Evolutionary conservation across 2,329 filamentous ascomycete genomes (phyloP).

Genomic region (Trichoderma sp.): DNA sequence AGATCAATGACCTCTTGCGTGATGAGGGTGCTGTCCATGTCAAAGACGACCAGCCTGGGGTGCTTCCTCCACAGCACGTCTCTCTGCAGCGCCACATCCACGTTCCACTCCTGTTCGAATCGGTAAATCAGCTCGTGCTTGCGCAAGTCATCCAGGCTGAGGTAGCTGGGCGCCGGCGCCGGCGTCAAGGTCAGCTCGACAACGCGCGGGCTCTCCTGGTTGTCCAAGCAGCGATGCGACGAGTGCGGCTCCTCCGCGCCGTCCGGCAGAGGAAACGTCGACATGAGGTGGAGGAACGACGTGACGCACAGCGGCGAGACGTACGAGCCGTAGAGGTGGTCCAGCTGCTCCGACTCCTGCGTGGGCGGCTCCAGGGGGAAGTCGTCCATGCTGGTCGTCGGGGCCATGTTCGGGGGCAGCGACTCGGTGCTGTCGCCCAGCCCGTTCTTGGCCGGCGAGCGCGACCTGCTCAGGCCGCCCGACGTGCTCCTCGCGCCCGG

Average conservation of each 20-base stretch:
- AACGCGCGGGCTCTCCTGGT: constrained; percentile 61
- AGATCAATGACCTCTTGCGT: constrained; percentile 98
- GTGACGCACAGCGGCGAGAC: constrained; percentile 68
- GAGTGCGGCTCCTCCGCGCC: constrained; percentile 59
- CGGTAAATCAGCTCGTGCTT: constrained; percentile 81
- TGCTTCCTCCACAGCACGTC: constrained; percentile 76
- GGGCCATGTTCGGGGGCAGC: constrained; percentile 59
- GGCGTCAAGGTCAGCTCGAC: constrained; percentile 69
- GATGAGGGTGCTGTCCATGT: constrained; percentile 98
- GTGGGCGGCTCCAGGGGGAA: constrained; percentile 64
- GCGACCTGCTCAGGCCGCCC: constrained; percentile 30
- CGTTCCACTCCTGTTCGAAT: constrained; percentile 87
- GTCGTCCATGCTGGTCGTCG: constrained; percentile 60
- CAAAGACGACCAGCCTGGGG: constrained; percentile 89
- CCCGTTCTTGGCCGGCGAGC: constrained; percentile 37
- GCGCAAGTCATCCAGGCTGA: constrained; percentile 70
- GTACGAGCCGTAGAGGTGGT: constrained; percentile 68
- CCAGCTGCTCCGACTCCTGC: constrained; percentile 59
- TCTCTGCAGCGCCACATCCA: constrained; percentile 77
- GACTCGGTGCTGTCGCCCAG: constrained; percentile 42
- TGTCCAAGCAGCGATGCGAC: constrained; percentile 68
- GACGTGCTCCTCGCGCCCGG: constrained; percentile 38
- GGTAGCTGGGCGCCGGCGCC: constrained; percentile 63
- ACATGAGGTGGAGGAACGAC: constrained; percentile 69
- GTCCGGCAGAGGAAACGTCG: constrained; percentile 59